Percentiles rank a stretch among this genome's conserved stretches.
Evolutionary conservation across 352 stramenopile species (phyloP).

Genomic region (Phytophthora boehmeriae): DNA sequence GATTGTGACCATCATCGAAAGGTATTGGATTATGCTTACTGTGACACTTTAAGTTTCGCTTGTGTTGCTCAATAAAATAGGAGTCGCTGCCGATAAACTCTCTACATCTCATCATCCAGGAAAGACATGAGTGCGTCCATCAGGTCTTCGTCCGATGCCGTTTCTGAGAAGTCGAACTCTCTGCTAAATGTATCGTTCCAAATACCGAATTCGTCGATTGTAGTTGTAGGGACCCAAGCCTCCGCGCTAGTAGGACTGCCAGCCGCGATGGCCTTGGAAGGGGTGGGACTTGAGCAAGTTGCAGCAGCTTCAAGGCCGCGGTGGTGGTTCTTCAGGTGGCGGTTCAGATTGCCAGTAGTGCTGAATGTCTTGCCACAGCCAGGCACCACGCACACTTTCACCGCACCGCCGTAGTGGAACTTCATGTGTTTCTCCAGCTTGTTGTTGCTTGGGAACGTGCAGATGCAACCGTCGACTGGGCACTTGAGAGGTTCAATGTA

Average conservation of each 20-base stretch:
- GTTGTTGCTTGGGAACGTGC: slow-evolving; percentile 25
- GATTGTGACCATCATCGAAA: not conserved
- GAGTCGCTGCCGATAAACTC: slow-evolving; percentile 4
- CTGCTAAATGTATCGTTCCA: slow-evolving; percentile 25
- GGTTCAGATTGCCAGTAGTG: slow-evolving; percentile 40
- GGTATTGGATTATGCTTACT: slow-evolving; percentile 1
- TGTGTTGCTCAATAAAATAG: slow-evolving; percentile 33
- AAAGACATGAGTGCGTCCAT: slow-evolving; percentile 45
- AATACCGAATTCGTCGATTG: slow-evolving; percentile 18
- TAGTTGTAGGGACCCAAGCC: slow-evolving; percentile 16
- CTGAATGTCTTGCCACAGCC: slow-evolving; percentile 44
- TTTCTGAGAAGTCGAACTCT: slow-evolving; percentile 18
- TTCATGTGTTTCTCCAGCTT: slow-evolving; percentile 44
- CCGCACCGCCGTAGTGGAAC: slow-evolving; percentile 33
- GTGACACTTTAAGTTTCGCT: slow-evolving; percentile 34
- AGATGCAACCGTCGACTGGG: slow-evolving; percentile 21
- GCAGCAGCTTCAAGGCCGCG: not conserved
- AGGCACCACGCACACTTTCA: slow-evolving; percentile 23
- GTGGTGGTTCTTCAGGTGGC: slow-evolving; percentile 40
- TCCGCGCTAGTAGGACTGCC: slow-evolving; percentile 32
- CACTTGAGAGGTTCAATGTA: slow-evolving; percentile 31
- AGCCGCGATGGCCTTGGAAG: slow-evolving; percentile 9
- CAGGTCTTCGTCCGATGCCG: slow-evolving; percentile 33
- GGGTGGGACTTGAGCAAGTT: slow-evolving; percentile 15
- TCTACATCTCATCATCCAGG: slow-evolving; percentile 36